A percentile compares a stretch with the other conserved stretches of the same genome.
These are phyloP conservation scores for Eustoma russellianum DNA, from an alignment of 257 asterid species.

Conservation along the genomic window DNA sequence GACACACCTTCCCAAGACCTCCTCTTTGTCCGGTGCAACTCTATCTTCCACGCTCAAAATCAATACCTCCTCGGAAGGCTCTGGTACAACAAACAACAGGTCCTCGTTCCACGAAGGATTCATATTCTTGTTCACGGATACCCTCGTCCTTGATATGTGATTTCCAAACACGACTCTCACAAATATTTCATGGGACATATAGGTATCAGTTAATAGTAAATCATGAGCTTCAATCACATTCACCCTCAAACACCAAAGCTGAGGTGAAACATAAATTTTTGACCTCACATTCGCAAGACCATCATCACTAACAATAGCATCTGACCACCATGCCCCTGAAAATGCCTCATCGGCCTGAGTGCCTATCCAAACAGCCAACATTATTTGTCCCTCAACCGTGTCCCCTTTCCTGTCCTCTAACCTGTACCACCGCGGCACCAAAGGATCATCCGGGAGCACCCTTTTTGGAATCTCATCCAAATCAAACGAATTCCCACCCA, in stretches of 20 bases:
- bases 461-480: constrained; percentile 38
- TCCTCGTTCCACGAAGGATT: constrained; percentile 51
- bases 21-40: constrained; percentile 35
- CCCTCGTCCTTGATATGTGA: constrained; percentile 34
- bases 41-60: constrained; percentile 38
- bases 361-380: constrained; percentile 52
- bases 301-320: constrained; percentile 33
- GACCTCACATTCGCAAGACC: constrained; percentile 37
- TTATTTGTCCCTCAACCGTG: constrained; percentile 33
- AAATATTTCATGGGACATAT: constrained; percentile 33
- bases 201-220: constrained; percentile 27
- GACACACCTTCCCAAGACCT: constrained; percentile 34
- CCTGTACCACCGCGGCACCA: constrained; percentile 47
- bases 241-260: constrained; percentile 42
- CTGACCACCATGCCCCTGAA: constrained; percentile 45
- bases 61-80: constrained; percentile 39
- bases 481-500: constrained; percentile 32
- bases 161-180: constrained; percentile 35
- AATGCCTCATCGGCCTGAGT: constrained; percentile 50
- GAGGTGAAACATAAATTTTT: constrained; percentile 38
- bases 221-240: constrained; percentile 46
- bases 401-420: constrained; percentile 35
- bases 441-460: constrained; percentile 45
- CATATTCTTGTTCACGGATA: constrained; percentile 29
- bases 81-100: constrained; percentile 40